These are phyloP conservation scores for Alternaria incomplexa DNA, from an alignment of 2,329 filamentous ascomycete genomes.

Conservation along the genomic window DNA sequence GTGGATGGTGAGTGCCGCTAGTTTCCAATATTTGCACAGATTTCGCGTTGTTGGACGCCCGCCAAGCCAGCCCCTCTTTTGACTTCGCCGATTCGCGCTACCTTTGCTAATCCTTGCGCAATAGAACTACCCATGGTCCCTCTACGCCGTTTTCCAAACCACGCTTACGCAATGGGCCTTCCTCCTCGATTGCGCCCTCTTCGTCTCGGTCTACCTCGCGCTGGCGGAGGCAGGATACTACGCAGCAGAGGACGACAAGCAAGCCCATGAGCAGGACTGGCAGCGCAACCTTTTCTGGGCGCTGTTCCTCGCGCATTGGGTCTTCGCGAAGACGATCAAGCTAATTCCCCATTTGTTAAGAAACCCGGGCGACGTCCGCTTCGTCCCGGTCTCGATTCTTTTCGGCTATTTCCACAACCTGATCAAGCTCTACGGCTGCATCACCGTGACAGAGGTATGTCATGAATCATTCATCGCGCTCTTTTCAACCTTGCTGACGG, in stretches of 20 bases:
- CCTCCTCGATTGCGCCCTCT: conserved; percentile 67
- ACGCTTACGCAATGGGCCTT: conserved; percentile 91
- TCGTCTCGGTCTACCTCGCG: conserved; percentile 39
- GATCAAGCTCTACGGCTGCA: conserved; percentile 87
- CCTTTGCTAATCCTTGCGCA: conserved; percentile 33
- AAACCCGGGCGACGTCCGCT: conserved; percentile 80
- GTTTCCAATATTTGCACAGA: conserved; percentile 29
- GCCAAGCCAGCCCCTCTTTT: conserved; percentile 41
- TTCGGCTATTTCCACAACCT: conserved; percentile 94
- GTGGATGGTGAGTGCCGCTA: conserved; percentile 71
- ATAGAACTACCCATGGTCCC: conserved; percentile 87
- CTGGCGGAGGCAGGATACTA: conserved; percentile 43
- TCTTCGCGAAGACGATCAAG: conserved; percentile 91
- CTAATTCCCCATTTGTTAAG: conserved; percentile 83
- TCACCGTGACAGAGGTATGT: conserved; percentile 64
- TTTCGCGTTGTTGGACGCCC: conserved; percentile 24
- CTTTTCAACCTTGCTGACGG: conserved; percentile 25
- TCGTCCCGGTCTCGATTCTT: conserved; percentile 81
- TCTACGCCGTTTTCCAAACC: conserved; percentile 89
- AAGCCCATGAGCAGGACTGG: conserved; percentile 24
- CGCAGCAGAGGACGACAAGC: conserved; percentile 20
- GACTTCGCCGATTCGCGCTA: conserved; percentile 23
- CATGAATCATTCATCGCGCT: conserved; percentile 19
- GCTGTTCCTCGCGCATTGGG: conserved; percentile 53
- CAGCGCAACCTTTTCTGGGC: conserved; percentile 38